Evolutionary conservation across 352 stramenopile genomes (phyloP), one percentile per base, ranked within the genome.

Genomic region (Aphanomyces invadans): DNA sequence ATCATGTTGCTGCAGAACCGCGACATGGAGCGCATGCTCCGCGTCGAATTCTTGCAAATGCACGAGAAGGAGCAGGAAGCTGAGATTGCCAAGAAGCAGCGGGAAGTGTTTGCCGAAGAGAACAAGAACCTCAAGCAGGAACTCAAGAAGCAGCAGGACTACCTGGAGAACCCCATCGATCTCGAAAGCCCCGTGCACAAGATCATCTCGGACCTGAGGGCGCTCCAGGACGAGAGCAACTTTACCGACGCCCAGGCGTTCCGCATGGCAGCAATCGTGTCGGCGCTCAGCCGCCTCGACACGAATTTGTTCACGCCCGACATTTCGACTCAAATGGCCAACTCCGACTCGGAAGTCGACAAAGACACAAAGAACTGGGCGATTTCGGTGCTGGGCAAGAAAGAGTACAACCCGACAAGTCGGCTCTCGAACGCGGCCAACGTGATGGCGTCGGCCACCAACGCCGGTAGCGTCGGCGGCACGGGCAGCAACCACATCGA

Each of bases 331-430:
- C 60, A 67, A 33, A 67, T 67, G 60, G 33, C 38, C 46, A 57
- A 57, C 49, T 56, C 60, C 3, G 28, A 42, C 21, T 63, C 10
- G 3, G 62, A 52, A 23, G 62, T 69, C 15, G 62, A 69, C 42
- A 52, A 59, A 19, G 62, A 69, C 62, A 69, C 62, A 10, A 69
- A 69, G 62, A 63, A 69, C 62, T 69, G 62, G 62, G 62, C 62
- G 12, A 62, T 69, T 32, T 63, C 48, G 1, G 62, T 69, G 48
- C 54, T 69, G 31, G 52, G 48, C 10, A 69, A 69, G 87, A 80
- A 53, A 86, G 80, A 90, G 38, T 92, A 92, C 38, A 74, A 78
- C 1, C 74, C 77, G 11, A 79, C 75, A n/a, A 74, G 73, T 28
- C 79, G 83, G 21, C 60, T 45, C 32, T 59, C 45, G 0, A 48